phyloP scores from a whole-genome alignment of 768 basidiomycete genomes.

The Royoungia palumana region DNA sequence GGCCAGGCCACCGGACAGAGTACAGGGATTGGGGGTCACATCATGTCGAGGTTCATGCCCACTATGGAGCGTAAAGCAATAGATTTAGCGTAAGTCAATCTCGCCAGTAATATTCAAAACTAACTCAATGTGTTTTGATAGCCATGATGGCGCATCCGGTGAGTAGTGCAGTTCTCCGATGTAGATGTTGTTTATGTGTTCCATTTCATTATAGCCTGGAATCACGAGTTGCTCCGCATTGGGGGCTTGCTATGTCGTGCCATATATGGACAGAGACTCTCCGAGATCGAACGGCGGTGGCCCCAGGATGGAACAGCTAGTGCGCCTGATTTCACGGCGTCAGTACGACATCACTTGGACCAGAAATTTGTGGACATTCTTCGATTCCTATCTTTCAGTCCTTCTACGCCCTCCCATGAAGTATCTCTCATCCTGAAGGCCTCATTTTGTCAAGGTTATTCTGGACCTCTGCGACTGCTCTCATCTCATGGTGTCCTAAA shows the following conservation, averaged over 20 bases:
- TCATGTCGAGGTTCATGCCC: slow-evolving; percentile 7
- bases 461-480: slow-evolving; percentile 60
- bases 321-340: too few species aligned
- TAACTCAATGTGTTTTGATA: neutral
- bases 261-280: slow-evolving; percentile 81
- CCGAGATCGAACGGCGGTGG: slow-evolving; percentile 38
- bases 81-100: slow-evolving; percentile 8
- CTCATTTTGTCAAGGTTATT: slow-evolving; percentile 71
- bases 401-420: slow-evolving; percentile 65
- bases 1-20: slow-evolving; percentile 12
- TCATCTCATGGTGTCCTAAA: slow-evolving; percentile 73
- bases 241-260: slow-evolving; percentile 79
- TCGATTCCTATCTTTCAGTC: neutral
- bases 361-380: too few species aligned
- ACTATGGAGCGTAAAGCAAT: slow-evolving; percentile 13
- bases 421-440: slow-evolving; percentile 68
- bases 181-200: neutral
- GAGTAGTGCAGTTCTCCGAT: neutral
- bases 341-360: neutral
- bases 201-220: slow-evolving; percentile 61
- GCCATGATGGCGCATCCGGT: slow-evolving; percentile 50
- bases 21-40: slow-evolving; percentile 11
- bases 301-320: neutral
- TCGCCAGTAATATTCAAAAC: too few species aligned
- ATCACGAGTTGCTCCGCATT: slow-evolving; percentile 79